A percentile compares a stretch with the other conserved stretches of the same genome.
Evolutionary conservation across 148 eudicot genomes (phyloP).

Genomic region (Rhododendron simsii): DNA sequence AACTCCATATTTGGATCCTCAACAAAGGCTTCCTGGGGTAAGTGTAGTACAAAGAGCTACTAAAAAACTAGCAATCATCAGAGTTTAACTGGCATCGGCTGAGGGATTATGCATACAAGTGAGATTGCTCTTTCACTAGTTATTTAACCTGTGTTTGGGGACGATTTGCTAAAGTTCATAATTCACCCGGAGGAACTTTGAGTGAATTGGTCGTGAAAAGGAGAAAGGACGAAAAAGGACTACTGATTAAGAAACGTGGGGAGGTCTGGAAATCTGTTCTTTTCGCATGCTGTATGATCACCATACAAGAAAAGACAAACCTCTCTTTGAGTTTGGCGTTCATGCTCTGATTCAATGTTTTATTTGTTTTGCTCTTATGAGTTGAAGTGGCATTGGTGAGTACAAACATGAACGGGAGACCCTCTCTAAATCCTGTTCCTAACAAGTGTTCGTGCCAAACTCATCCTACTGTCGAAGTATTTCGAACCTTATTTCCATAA

Average conservation of each 20-base stretch:
- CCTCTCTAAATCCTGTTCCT: not conserved
- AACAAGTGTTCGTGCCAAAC: not conserved
- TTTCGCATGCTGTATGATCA: not conserved
- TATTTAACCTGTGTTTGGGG: not conserved
- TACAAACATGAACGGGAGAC: not conserved
- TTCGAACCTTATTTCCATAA: not conserved
- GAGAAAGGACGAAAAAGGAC: not conserved
- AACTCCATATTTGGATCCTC: not conserved
- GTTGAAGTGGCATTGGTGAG: not conserved
- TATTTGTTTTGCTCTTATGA: too few species aligned
- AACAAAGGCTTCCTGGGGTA: not conserved
- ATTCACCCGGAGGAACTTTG: not conserved
- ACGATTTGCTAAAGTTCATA: not conserved
- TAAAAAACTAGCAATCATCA: not conserved
- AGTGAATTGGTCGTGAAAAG: not conserved
- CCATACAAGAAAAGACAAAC: not conserved
- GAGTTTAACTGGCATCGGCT: not conserved
- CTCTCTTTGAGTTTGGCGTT: not conserved
- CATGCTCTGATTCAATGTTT: not conserved
- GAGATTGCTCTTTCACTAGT: not conserved
- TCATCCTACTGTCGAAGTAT: not conserved
- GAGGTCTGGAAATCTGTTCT: not conserved
- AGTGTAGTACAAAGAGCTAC: not conserved
- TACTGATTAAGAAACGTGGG: not conserved
- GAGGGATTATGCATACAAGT: constrained; percentile 1